phyloP scores from a whole-genome alignment of 129 eudicot species.

The Saposhnikovia divaricata region DNA sequence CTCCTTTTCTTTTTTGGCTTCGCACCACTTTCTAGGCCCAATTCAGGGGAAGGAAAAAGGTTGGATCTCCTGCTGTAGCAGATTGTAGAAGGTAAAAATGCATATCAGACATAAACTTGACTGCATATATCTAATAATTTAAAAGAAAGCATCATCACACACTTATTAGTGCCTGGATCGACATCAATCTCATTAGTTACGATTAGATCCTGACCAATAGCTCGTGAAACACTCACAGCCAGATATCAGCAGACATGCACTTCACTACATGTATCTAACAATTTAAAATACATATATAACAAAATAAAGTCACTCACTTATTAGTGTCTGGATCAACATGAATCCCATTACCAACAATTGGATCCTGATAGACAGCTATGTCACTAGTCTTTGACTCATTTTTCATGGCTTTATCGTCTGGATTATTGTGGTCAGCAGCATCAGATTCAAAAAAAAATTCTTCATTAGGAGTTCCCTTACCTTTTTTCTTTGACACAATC shows the following conservation, averaged over 20 bases:
- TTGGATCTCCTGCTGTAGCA: conserved; percentile 6
- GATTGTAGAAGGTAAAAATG: not conserved
- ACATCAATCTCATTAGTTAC: conserved; percentile 2
- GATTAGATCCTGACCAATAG: conserved; percentile 13
- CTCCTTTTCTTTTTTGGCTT: conserved; percentile 40
- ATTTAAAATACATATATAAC: not conserved
- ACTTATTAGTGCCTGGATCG: conserved; percentile 18
- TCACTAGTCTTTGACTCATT: not conserved
- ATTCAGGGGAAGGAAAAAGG: conserved; percentile 12
- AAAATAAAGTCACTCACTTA: conserved; percentile 27
- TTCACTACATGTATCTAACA: not conserved
- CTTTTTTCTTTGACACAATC: conserved; percentile 21
- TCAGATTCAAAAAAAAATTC: conserved; percentile 10
- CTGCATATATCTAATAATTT: not conserved
- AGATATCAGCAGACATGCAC: not conserved
- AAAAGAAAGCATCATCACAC: conserved; percentile 18
- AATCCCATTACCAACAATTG: not conserved
- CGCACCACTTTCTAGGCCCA: conserved; percentile 12
- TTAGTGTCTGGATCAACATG: conserved; percentile 11
- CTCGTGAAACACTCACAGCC: not conserved
- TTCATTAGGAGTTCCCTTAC: conserved; percentile 16
- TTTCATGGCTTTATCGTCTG: not conserved
- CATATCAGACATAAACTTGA: not conserved
- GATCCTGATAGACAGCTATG: conserved; percentile 11
- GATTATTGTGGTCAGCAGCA: not conserved